These are phyloP conservation scores for Rosa persica DNA, from an alignment of 306 rosid species.

Conservation along the genomic window DNA sequence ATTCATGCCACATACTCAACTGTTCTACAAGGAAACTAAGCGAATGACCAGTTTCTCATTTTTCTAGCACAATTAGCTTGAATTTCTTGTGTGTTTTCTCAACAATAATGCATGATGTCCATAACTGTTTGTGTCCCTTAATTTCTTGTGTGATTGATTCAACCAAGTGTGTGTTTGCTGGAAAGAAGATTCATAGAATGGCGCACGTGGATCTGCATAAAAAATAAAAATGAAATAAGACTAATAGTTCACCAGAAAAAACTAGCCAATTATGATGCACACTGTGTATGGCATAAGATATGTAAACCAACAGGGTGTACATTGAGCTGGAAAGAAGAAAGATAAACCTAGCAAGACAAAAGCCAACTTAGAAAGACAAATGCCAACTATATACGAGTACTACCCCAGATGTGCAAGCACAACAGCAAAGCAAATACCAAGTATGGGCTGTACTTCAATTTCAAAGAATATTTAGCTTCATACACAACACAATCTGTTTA, in stretches of 20 bases:
- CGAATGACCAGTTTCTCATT: slow-evolving; percentile 2
- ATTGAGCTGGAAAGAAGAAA: slow-evolving; percentile 74
- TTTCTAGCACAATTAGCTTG: not conserved
- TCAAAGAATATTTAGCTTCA: slow-evolving; percentile 38
- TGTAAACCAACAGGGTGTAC: slow-evolving; percentile 47
- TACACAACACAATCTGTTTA: not conserved
- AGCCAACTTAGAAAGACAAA: slow-evolving; percentile 42
- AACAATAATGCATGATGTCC: not conserved
- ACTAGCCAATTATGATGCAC: slow-evolving; percentile 29
- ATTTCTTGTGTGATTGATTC: not conserved
- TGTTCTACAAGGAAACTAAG: not conserved
- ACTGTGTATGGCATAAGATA: slow-evolving; percentile 30
- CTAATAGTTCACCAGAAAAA: slow-evolving; percentile 7
- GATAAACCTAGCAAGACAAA: slow-evolving; percentile 41
- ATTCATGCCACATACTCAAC: not conserved
- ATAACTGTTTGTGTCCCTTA: not conserved
- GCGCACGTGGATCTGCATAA: slow-evolving; percentile 6
- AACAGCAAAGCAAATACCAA: slow-evolving; percentile 59
- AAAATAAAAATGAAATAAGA: not conserved
- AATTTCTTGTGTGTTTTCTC: slow-evolving; percentile 1
- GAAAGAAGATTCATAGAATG: slow-evolving; percentile 9
- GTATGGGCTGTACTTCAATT: slow-evolving; percentile 47
- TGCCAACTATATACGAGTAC: slow-evolving; percentile 51
- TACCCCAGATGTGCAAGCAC: slow-evolving; percentile 33
- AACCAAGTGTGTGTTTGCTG: slow-evolving; percentile 7